Evolutionary conservation across 1,139 yeast genomes (phyloP), one percentile per base, ranked within the genome.

Genomic region (Lodderomyces metapsilosis): DNA sequence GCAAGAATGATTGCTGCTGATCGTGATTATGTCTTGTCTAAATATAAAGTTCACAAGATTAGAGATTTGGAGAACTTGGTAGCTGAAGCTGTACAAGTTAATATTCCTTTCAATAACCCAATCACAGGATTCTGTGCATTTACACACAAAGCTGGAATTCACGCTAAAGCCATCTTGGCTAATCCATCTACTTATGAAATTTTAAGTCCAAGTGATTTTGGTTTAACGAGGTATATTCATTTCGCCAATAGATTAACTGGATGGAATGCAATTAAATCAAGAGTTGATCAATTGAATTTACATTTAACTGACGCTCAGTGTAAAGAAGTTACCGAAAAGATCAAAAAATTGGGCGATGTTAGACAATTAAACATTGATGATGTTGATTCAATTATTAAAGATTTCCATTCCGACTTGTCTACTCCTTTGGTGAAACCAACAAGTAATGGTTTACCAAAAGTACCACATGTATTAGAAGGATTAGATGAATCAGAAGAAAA

Each of bases 1-100:
- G 98, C 98, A 41, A 82, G 98, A 71, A 92, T 92, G 98, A 89
- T 92, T 66, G 96, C 96, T 47, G 97, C 98, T 47, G 96, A 91
- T 70, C 86, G 98, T 61, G 98, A 91, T 58, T 92, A 92, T 65
- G 98, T 91, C 42, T 74, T 91, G 62, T 82, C 94, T 65, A 92
- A 92, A 75, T 92, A 92, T 74, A 92, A 92, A 76, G 76, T 92
- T 56, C 96, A 91, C 74, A 91, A 91, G 76, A 80, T 92, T 57
- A 84, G 98, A 73, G 98, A 92, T 61, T 76, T 92, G 62, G 98
- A 92, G 70, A 88, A 85, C 66, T 75, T 92, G 66, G 97, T 92
- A 48, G 98, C 98, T 40, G 97, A 91, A 52, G 95, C 97, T 24
- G 98, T 92, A 41, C 95, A 88, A 69, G 96, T 92, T 49, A 91